Percentiles rank a stretch among this genome's conserved stretches.
These are phyloP conservation scores for Talaromyces wortmannii DNA, from an alignment of 495 filamentous ascomycete species.

Conservation along the genomic window DNA sequence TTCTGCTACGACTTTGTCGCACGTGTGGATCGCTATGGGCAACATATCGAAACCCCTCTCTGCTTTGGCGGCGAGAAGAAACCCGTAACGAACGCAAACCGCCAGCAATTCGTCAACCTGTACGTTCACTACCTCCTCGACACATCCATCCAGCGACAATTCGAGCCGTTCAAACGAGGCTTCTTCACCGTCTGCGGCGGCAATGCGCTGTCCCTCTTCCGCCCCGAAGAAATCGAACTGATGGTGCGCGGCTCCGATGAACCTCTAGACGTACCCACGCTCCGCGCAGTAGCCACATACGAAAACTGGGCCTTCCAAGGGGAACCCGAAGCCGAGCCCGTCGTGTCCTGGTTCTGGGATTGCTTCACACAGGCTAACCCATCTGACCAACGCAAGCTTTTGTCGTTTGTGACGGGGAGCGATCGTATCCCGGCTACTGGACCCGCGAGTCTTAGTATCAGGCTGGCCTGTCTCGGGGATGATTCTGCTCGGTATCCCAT, in stretches of 20 bases:
- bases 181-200: conserved; percentile 92
- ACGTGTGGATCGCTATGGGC: conserved; percentile 72
- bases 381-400: conserved; percentile 64
- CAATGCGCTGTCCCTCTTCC: conserved; percentile 82
- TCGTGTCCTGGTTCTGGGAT: conserved; percentile 85
- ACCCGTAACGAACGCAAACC: conserved; percentile 78
- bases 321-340: conserved; percentile 47
- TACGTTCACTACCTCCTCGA: conserved; percentile 82
- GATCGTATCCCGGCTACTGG: conserved; percentile 92
- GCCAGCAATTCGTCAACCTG: conserved; percentile 81
- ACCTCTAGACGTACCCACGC: conserved; percentile 65
- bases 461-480: conserved; percentile 67
- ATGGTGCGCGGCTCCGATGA: conserved; percentile 87
- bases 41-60: conserved; percentile 56
- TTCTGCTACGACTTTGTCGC: conserved; percentile 83
- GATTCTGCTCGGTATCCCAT: conserved; percentile 71
- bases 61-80: conserved; percentile 67
- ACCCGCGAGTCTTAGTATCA: conserved; percentile 71
- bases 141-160: conserved; percentile 71
- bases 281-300: conserved; percentile 74
- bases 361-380: conserved; percentile 62
- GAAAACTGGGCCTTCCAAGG: conserved; percentile 59
- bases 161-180: conserved; percentile 91
- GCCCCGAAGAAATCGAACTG: conserved; percentile 92
- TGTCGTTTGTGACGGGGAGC: conserved; percentile 89